Conservation (phyloP, 1,284 basidiomycete genomes). For the Cystobasidium sp. region DNA sequence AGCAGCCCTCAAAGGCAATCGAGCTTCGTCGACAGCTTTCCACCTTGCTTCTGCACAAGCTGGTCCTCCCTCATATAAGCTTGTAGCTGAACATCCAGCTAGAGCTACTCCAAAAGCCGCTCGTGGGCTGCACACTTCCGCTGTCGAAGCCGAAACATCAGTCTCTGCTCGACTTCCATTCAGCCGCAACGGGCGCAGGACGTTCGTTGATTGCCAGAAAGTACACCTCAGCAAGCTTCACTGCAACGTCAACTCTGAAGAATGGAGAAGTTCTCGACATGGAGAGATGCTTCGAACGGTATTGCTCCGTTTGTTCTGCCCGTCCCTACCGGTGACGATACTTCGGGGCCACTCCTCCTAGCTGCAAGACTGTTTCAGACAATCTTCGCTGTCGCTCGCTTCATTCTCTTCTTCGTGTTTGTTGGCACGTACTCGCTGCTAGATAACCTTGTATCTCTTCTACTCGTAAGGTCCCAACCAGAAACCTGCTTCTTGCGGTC, state of each 20-base stretch:
- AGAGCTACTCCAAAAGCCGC: too few relatives aligned
- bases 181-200: neutral
- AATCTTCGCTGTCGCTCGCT: conserved; percentile 13
- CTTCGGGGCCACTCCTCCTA: conserved; percentile 3
- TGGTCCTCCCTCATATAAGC: too few relatives aligned
- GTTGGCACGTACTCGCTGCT: neutral
- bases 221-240: neutral
- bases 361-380: conserved; percentile 14
- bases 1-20: too few relatives aligned
- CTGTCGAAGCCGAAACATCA: too few relatives aligned
- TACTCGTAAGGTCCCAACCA: neutral
- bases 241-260: neutral
- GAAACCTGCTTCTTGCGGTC: neutral
- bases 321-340: conserved; percentile 21
- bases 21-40: too few relatives aligned
- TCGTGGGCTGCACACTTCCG: too few relatives aligned
- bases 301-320: conserved; percentile 32
- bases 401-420: conserved; percentile 16
- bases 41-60: too few relatives aligned
- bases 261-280: conserved; percentile 40
- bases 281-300: conserved; percentile 30
- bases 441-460: neutral
- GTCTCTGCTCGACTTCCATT: neutral
- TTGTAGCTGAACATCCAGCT: too few relatives aligned
- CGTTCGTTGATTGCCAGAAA: neutral